Percentiles rank a stretch among this genome's conserved stretches.
Evolutionary conservation across 2,329 filamentous ascomycete species (phyloP).

Genomic region (Claviceps humidiphila): DNA sequence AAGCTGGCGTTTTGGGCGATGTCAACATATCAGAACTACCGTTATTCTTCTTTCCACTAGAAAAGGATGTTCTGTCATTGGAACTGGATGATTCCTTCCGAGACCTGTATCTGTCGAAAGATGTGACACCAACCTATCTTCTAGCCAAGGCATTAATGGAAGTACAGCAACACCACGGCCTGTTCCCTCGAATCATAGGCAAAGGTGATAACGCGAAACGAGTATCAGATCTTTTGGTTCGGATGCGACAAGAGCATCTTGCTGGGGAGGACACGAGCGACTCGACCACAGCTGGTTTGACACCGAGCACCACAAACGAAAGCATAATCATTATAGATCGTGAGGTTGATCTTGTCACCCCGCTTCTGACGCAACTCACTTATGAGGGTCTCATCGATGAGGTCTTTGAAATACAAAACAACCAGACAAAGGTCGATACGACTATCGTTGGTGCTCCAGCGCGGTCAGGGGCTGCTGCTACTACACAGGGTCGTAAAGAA

Average conservation of each 20-base stretch:
- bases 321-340: constrained; percentile 91
- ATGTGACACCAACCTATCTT: constrained; percentile 80
- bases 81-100: constrained; percentile 78
- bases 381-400: constrained; percentile 96
- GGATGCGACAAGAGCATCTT: constrained; percentile 81
- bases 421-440: constrained; percentile 84
- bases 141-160: constrained; percentile 88
- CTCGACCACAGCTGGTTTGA: constrained; percentile 50
- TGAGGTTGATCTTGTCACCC: constrained; percentile 86
- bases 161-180: constrained; percentile 78
- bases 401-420: constrained; percentile 80
- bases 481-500: constrained; percentile 56
- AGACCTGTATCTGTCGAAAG: constrained; percentile 80
- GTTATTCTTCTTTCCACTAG: constrained; percentile 80
- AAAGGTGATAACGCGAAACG: constrained; percentile 91
- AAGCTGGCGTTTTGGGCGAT: constrained; percentile 85
- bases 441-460: constrained; percentile 70
- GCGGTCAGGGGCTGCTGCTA: constrained; percentile 42
- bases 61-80: constrained; percentile 80
- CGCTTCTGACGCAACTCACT: constrained; percentile 84
- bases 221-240: constrained; percentile 71
- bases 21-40: constrained; percentile 79
- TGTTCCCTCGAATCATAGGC: constrained; percentile 88
- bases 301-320: constrained; percentile 78
- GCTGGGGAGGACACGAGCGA: constrained; percentile 64